Conservation (phyloP, 306 rosid species). For the Lablab purpureus region DNA sequence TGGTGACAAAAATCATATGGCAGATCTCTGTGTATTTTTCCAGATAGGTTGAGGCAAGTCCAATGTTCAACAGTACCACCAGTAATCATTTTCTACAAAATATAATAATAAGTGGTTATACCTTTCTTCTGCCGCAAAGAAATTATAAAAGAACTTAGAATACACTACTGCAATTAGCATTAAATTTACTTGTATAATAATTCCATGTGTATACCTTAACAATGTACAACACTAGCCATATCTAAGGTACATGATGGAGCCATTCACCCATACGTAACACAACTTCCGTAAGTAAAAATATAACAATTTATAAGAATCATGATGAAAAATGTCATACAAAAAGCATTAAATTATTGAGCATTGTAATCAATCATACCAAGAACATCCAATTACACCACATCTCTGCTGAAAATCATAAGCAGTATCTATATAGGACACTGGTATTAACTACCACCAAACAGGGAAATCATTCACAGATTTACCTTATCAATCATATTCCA, state of each 20-base stretch:
- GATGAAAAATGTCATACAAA: not conserved
- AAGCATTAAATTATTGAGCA: not conserved
- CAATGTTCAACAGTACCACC: slow-evolving; percentile 68
- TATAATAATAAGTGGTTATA: not conserved
- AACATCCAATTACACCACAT: not conserved
- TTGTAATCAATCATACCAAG: not conserved
- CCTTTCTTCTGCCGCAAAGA: not conserved
- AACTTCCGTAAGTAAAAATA: not conserved
- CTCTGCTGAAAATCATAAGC: not conserved
- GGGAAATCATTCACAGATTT: not conserved
- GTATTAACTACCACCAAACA: not conserved
- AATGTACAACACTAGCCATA: not conserved
- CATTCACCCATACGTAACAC: not conserved
- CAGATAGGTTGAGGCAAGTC: slow-evolving; percentile 65
- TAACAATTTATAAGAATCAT: not conserved
- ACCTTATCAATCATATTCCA: slow-evolving; percentile 96
- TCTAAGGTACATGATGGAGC: not conserved
- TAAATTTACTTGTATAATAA: not conserved
- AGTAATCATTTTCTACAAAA: slow-evolving; percentile 70
- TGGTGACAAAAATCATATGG: slow-evolving; percentile 39
- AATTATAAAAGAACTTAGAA: not conserved
- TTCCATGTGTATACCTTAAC: not conserved
- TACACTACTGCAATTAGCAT: not conserved
- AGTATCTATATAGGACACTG: too few species aligned
- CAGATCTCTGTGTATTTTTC: not conserved